Conservation (phyloP, 2,329 filamentous ascomycete genomes). For the Xylariaceae sp. region DNA sequence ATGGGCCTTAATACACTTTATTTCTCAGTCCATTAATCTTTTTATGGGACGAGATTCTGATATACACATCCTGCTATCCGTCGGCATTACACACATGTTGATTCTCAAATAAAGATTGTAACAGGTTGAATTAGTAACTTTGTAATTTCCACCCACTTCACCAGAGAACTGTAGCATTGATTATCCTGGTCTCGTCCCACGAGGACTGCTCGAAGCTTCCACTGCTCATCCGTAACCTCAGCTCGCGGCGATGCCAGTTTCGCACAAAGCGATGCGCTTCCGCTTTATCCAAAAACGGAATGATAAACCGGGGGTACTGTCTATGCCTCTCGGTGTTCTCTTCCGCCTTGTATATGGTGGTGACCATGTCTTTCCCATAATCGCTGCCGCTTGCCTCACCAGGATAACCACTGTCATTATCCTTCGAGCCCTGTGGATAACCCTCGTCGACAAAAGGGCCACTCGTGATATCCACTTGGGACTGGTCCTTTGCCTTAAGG, state of each 20-base stretch:
- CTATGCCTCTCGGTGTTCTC: constrained; percentile 12
- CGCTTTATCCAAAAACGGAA: constrained; percentile 61
- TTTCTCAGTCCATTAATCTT: constrained; percentile 26
- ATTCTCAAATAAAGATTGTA: neutral
- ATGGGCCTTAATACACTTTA: constrained; percentile 52
- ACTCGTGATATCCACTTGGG: neutral
- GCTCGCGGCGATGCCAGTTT: constrained; percentile 50
- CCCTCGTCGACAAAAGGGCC: neutral
- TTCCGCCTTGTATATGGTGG: neutral
- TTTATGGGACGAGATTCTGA: too few relatives aligned
- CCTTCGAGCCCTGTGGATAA: neutral
- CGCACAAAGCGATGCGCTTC: constrained; percentile 61
- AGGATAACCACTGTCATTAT: neutral
- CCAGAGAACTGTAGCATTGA: constrained; percentile 42
- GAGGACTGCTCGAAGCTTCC: constrained; percentile 13
- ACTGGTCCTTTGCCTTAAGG: constrained; percentile 15
- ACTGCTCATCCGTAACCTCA: constrained; percentile 37
- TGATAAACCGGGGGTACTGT: constrained; percentile 55
- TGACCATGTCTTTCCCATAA: neutral
- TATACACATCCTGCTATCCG: neutral
- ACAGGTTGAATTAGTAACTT: neutral
- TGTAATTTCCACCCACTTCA: constrained; percentile 21
- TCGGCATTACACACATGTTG: neutral
- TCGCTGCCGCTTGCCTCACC: neutral
- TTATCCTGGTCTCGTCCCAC: constrained; percentile 39